Evolutionary conservation across 1,139 yeast species (phyloP).

Genomic region (Pichia sp.): DNA sequence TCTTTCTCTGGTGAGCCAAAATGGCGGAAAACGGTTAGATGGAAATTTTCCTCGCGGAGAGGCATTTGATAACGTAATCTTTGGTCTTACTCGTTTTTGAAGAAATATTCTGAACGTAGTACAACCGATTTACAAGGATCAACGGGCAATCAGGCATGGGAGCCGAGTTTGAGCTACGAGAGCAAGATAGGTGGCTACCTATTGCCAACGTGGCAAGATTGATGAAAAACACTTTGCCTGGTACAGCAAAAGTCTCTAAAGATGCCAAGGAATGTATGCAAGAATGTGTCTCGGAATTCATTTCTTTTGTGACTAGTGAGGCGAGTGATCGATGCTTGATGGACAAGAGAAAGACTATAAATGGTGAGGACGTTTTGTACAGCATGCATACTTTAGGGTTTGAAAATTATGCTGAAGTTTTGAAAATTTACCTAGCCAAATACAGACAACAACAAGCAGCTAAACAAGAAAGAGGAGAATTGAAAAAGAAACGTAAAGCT

Average conservation of each 20-base stretch:
- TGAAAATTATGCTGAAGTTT: constrained; percentile 74
- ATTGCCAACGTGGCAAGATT: constrained; percentile 86
- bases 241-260: constrained; percentile 85
- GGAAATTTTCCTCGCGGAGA: too few relatives aligned
- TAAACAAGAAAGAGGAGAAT: constrained; percentile 52
- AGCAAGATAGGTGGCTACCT: constrained; percentile 79
- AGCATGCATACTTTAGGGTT: constrained; percentile 64
- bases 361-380: constrained; percentile 70
- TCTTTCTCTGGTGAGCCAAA: too few relatives aligned
- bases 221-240: constrained; percentile 87
- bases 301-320: constrained; percentile 81
- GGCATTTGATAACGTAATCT: too few relatives aligned
- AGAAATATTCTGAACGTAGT: too few relatives aligned
- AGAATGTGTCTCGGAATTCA: constrained; percentile 92
- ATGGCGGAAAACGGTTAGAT: too few relatives aligned
- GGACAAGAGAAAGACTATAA: constrained; percentile 73
- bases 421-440: constrained; percentile 73
- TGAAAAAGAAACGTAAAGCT: constrained; percentile 28
- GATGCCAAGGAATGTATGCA: constrained; percentile 98
- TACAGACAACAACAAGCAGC: constrained; percentile 72
- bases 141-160: not conserved
- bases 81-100: too few relatives aligned
- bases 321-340: constrained; percentile 67
- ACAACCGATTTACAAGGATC: too few relatives aligned
- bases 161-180: constrained; percentile 43